Evolutionary conservation across 768 basidiomycete genomes (phyloP).

Genomic region (Tulasnella sp.): DNA sequence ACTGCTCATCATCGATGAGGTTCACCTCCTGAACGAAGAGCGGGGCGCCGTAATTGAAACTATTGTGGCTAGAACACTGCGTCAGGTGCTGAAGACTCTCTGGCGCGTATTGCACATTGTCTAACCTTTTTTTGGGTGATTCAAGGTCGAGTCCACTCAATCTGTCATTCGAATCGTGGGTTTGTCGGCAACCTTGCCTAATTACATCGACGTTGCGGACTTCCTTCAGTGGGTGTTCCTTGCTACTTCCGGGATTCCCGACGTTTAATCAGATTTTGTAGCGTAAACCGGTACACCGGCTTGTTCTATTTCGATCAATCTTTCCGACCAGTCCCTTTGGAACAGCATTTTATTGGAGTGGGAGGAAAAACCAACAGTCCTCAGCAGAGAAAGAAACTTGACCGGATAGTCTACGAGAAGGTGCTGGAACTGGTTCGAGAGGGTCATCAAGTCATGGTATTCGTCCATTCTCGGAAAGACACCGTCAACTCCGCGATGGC

Average conservation of each 20-base stretch:
- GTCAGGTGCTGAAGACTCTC: conserved; percentile 53
- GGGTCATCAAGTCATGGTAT: conserved; percentile 99
- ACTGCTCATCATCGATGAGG: conserved; percentile 94
- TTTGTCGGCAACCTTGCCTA: conserved; percentile 89
- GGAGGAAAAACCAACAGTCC: conserved; percentile 78
- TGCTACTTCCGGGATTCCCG: neutral
- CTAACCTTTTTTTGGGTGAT: neutral
- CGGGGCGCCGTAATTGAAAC: conserved; percentile 98
- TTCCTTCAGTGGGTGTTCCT: conserved; percentile 68
- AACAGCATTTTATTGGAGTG: conserved; percentile 94
- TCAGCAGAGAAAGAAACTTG: conserved; percentile 76
- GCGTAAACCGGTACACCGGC: conserved; percentile 80
- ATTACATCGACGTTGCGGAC: conserved; percentile 95
- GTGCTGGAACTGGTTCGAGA: conserved; percentile 80
- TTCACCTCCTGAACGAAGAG: conserved; percentile 94
- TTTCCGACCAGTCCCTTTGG: conserved; percentile 91
- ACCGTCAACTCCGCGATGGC: conserved; percentile 87
- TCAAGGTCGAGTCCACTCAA: conserved; percentile 93
- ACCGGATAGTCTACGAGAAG: conserved; percentile 83
- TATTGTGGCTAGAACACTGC: conserved; percentile 90
- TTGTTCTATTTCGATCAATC: conserved; percentile 98
- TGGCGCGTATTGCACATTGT: neutral
- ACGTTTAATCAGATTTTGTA: conserved; percentile 35
- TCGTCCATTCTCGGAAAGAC: conserved; percentile 97
- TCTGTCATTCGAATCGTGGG: conserved; percentile 95